phyloP scores from a whole-genome alignment of 164 flowering plant species.

The Vitis amurensis region DNA sequence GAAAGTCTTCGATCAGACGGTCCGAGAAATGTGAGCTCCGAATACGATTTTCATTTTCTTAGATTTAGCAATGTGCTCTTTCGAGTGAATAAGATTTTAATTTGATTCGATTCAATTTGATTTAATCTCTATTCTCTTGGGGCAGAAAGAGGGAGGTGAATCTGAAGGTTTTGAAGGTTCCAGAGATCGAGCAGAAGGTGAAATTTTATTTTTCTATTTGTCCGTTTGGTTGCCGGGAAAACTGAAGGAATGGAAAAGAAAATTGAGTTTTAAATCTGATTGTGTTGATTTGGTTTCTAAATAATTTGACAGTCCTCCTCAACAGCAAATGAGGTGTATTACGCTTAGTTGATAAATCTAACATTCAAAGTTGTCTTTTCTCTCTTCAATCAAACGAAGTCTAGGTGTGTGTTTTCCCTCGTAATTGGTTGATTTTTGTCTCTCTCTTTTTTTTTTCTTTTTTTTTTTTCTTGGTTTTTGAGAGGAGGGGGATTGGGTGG shows the following conservation, averaged over 20 bases:
- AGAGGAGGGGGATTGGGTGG: too few relatives aligned
- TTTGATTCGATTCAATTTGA: neutral
- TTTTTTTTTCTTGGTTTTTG: too few relatives aligned
- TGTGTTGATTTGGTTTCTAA: neutral
- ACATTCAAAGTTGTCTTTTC: too few relatives aligned
- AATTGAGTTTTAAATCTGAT: neutral
- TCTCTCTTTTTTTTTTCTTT: too few relatives aligned
- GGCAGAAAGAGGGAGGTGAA: constrained; percentile 96
- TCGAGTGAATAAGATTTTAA: neutral
- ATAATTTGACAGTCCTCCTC: too few relatives aligned
- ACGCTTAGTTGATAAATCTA: too few relatives aligned
- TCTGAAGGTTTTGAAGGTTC: constrained; percentile 75
- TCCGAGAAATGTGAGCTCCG: constrained; percentile 83
- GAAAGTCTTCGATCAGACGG: constrained; percentile 97
- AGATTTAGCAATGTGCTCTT: neutral
- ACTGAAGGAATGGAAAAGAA: too few relatives aligned
- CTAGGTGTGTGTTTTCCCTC: too few relatives aligned
- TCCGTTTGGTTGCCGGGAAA: neutral
- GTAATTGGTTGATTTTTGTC: too few relatives aligned
- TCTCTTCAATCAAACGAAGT: too few relatives aligned
- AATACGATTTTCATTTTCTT: neutral
- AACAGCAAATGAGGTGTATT: too few relatives aligned
- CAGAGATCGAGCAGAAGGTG: constrained; percentile 95
- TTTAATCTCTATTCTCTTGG: constrained; percentile 6
- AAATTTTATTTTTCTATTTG: neutral